These are phyloP conservation scores for Trichosanthes cucumerina DNA, from an alignment of 306 rosid genomes.

Conservation along the genomic window DNA sequence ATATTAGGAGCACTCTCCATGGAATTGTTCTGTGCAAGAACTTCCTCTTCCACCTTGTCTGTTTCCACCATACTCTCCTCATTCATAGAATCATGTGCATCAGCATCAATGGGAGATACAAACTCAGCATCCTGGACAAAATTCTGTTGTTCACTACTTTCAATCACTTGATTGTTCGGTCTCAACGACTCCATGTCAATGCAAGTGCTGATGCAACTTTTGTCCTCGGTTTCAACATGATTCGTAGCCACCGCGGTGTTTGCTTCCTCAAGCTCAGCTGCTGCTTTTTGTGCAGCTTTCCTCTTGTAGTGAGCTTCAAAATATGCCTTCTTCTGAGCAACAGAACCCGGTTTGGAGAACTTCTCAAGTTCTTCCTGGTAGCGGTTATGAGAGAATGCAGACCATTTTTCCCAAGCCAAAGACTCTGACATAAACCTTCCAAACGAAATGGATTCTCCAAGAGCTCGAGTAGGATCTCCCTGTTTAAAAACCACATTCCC, in stretches of 20 bases:
- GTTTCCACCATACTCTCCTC: conserved; percentile 24
- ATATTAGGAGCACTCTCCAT: conserved; percentile 13
- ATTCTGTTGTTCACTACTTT: conserved; percentile 18
- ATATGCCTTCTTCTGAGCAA: conserved; percentile 80
- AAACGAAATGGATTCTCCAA: conserved; percentile 79
- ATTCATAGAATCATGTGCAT: conserved; percentile 9
- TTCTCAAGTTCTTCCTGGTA: conserved; percentile 77
- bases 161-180: conserved; percentile 12
- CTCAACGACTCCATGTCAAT: not conserved
- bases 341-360: conserved; percentile 80
- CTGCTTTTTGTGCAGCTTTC: conserved; percentile 63
- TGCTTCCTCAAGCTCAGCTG: conserved; percentile 35
- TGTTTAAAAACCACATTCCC: conserved; percentile 13
- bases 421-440: conserved; percentile 71
- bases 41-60: conserved; percentile 24
- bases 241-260: conserved; percentile 13
- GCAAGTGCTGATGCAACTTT: conserved; percentile 7
- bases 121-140: conserved; percentile 13
- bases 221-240: conserved; percentile 17
- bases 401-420: conserved; percentile 84
- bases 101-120: conserved; percentile 14
- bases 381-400: conserved; percentile 67
- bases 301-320: conserved; percentile 89
- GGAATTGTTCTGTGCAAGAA: conserved; percentile 14
- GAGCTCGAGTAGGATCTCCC: conserved; percentile 39